Base-by-base conservation (phyloP, 106 monocot species). In the Apostasia ramifera region DNA sequence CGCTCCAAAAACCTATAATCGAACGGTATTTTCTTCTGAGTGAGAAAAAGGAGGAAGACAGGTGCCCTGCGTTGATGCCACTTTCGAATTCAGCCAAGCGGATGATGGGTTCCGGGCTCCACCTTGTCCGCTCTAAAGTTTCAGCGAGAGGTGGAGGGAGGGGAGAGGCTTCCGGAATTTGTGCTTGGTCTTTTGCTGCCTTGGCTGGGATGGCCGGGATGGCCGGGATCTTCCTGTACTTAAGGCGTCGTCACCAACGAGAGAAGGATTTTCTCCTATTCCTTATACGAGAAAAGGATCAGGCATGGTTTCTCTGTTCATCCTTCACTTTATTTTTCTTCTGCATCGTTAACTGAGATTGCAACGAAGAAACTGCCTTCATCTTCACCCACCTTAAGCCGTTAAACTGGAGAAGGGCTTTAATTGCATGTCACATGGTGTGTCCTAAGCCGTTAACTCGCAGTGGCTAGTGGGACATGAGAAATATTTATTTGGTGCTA, bases 191-290 rank as follows among this genome's bases (percentile, higher is more conserved):
- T 55, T 66, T 71, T 8, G 82, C 73, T 8, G 76, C 76, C 2
- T 11, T 68, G 67, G 74, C 64, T 0, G 68, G 80, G 7, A n/a
- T 83, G n/a, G 74, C 65, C 0, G 68, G 80, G 7, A n/a, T 83
- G n/a, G 74, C 69, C 11, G 85, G 69, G 40, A 66, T 55, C 51
- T 48, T 83, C 26, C 41, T 83, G 64, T 83, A 80, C 57, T 37
- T 75, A 40, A 82, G 80, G 58, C 79, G 72, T 40, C 69, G 80
- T 72, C 74, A 75, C 40, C 68, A 75, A 77, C 72, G 77, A 55
- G 87, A 87, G 80, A 83, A 71, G 69, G 71, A 80, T 12, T 65
- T 83, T 40, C 78, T 83, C 3, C 68, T 87, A 43, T 75, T 81
- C 15, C 74, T 80, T 14, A 57, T 83, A 54, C 74, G 73, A 51